Evolutionary conservation across 768 basidiomycete genomes (phyloP), one percentile per base, ranked within the genome.

Genomic region (Mycena rosella): DNA sequence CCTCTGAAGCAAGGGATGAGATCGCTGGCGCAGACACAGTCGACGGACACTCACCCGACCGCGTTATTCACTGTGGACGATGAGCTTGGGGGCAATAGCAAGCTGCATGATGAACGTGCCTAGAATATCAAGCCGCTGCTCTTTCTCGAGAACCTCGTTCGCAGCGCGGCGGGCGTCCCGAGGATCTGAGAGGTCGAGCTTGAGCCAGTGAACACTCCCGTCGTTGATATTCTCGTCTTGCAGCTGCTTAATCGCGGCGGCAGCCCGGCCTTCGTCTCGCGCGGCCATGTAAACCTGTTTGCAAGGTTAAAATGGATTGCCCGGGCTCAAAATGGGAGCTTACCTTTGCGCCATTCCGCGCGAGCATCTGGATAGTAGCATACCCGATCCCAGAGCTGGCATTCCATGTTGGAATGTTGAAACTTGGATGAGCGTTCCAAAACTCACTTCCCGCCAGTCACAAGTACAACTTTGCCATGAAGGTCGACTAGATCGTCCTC

Each of bases 401-500:
- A 2, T 34, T n/a, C 7, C 2, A 8, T 49, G n/a, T n/a, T n/a
- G n/a, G 17, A 22, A 51, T 26, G n/a, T 40, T 47, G 45, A 47
- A 22, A 10, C 14, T 24, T 45, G 18, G 17, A 61, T 11, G 17
- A 6, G 14, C 17, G 18, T 30, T n/a, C n/a, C n/a, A 10, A 38
- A 18, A 76, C 80, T 54, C 52, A 84, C 84, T 81, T 84, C 60
- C 85, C 86, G 14, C 87, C 87, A 0, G 85, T 86, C 32, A 87
- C 84, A 22, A 88, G 72, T 1, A 78, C 83, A 3, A 86, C 83
- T 64, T 82, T 85, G 22, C 83, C 85, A 0, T 73, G 78, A 5
- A 86, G 76, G 72, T 86, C 82, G n/a, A 80, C 78, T 18, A 87
- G 77, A 60, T 87, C 86, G 18, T 72, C 75, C 22, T 75, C 76